Percentiles rank a stretch among this genome's conserved stretches.
Evolutionary conservation across 164 flowering plant genomes (phyloP).

Genomic region (Piper longum): DNA sequence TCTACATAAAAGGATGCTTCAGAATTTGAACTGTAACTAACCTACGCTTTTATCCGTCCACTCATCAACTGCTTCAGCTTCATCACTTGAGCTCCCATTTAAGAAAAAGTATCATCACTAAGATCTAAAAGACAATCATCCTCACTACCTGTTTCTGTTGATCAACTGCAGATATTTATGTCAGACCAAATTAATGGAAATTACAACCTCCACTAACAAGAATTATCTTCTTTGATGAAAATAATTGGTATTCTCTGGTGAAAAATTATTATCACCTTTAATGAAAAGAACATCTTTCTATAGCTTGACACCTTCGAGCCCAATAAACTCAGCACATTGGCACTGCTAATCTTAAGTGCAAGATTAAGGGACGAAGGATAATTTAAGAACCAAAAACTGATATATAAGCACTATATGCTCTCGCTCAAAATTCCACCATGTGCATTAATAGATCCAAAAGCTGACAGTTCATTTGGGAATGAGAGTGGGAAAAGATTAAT

Average conservation of each 20-base stretch:
- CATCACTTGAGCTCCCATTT: conserved; percentile 86
- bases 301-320: no score
- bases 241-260: no score
- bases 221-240: no score
- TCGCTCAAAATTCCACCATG: no score
- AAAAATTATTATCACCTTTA: no score
- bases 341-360: no score
- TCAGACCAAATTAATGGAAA: conserved; percentile 3
- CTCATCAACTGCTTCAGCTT: conserved; percentile 96
- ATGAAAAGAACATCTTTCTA: no score
- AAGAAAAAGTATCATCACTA: conserved; percentile 89
- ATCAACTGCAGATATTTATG: conserved; percentile 2
- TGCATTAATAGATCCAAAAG: not conserved
- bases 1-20: not conserved
- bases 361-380: no score
- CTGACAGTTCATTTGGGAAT: not conserved
- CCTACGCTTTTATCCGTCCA: conserved; percentile 93
- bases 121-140: conserved; percentile 85
- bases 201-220: not conserved
- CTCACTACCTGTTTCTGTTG: conserved; percentile 91
- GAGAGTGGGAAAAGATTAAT: not conserved
- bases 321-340: no score
- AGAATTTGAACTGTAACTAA: conserved; percentile 5
- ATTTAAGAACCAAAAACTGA: no score
- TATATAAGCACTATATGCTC: no score